Conservation (phyloP, 2,329 filamentous ascomycete species). For the Fusarium circinatum region DNA sequence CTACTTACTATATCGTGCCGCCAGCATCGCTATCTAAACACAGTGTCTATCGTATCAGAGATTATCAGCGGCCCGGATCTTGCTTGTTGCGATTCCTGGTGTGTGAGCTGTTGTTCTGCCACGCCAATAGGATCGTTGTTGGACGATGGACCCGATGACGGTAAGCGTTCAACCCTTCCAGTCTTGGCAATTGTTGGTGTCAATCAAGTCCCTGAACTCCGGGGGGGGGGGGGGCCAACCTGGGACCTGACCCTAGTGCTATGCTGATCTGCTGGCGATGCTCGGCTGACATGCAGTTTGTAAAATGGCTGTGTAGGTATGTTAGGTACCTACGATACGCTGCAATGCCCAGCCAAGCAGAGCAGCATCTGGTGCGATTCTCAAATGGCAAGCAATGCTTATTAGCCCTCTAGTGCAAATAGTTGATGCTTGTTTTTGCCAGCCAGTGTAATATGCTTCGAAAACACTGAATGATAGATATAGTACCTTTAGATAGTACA, state of each 20-base stretch:
- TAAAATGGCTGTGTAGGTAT: constrained; percentile 33
- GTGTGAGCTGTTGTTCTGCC: constrained; percentile 5
- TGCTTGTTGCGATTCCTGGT: constrained; percentile 20
- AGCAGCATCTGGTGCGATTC: neutral
- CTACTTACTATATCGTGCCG: constrained; percentile 6
- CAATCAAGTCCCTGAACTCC: constrained; percentile 35
- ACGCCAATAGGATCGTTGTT: constrained; percentile 12
- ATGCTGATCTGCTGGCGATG: constrained; percentile 36
- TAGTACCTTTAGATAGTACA: too few species aligned
- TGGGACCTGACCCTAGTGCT: constrained; percentile 31
- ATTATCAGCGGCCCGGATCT: constrained; percentile 27
- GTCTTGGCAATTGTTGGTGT: constrained; percentile 32
- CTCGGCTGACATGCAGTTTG: constrained; percentile 35
- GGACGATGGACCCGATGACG: constrained; percentile 33
- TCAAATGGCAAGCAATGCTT: neutral
- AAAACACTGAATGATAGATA: neutral
- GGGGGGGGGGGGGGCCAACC: neutral
- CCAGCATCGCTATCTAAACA: neutral
- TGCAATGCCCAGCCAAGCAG: constrained; percentile 1
- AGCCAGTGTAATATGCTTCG: neutral
- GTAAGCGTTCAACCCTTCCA: constrained; percentile 26
- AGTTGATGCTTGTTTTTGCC: constrained; percentile 10
- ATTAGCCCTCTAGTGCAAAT: neutral
- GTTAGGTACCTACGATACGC: neutral
- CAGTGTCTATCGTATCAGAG: neutral